A percentile compares a stretch with the other conserved stretches of the same genome.
Conservation (phyloP, 352 stramenopile genomes). For the Globisporangium camurandrum region DNA sequence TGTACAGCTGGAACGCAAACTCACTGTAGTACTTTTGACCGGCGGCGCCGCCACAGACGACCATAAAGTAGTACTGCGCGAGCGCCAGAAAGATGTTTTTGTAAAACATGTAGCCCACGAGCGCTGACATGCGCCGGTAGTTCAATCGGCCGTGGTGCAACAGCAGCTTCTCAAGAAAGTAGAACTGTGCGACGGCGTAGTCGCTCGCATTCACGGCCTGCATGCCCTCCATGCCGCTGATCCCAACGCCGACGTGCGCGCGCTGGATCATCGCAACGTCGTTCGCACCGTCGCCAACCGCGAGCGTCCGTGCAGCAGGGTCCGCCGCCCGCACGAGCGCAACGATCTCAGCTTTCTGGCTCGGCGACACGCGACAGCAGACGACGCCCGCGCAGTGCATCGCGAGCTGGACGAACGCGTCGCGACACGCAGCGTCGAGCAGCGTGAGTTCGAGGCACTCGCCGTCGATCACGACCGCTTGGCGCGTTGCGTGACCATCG, state of each 20-base stretch:
- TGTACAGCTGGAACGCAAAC: slow-evolving; percentile 85
- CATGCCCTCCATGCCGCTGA: slow-evolving; percentile 88
- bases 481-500: slow-evolving; percentile 17
- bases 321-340: slow-evolving; percentile 46
- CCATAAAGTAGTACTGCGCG: slow-evolving; percentile 88
- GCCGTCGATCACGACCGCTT: slow-evolving; percentile 63
- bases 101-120: slow-evolving; percentile 98
- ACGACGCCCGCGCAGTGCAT: slow-evolving; percentile 72
- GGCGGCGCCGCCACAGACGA: slow-evolving; percentile 89
- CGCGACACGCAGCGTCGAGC: slow-evolving; percentile 37
- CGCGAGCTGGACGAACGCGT: slow-evolving; percentile 59
- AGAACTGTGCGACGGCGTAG: slow-evolving; percentile 97
- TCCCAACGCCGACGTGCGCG: slow-evolving; percentile 87
- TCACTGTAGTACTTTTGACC: slow-evolving; percentile 83
- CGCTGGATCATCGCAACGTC: slow-evolving; percentile 93
- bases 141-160: slow-evolving; percentile 97
- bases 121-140: slow-evolving; percentile 92
- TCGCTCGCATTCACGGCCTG: slow-evolving; percentile 96
- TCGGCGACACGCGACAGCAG: slow-evolving; percentile 75
- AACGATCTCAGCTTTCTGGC: slow-evolving; percentile 77
- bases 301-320: slow-evolving; percentile 60
- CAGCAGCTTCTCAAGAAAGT: slow-evolving; percentile 91
- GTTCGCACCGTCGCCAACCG: slow-evolving; percentile 92
- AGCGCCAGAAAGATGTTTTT: slow-evolving; percentile 94
- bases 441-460: slow-evolving; percentile 62